Evolutionary conservation across 257 asterid genomes (phyloP), one percentile per base, ranked within the genome.

Genomic region (Nemophila menziesii): DNA sequence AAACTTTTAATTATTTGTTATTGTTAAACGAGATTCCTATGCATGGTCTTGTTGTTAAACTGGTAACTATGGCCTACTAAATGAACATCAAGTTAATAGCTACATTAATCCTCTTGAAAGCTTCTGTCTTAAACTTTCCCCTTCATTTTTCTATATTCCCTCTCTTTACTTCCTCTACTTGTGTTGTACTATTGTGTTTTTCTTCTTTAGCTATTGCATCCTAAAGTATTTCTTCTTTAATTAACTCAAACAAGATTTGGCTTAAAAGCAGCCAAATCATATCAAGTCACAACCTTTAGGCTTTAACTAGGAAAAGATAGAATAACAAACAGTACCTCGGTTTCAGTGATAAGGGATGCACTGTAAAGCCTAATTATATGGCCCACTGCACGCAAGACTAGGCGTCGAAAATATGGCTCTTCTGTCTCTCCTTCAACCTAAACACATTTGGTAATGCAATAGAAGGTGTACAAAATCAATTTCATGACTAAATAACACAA

Each of bases 341-440:
- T 74, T 63, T 90, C 98, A 46, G 96, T 90, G 44, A 72, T 67
- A 27, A 90, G 93, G 49, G 82, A 76, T 26, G 98, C 75, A 81
- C 96, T 80, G 64, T 90, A 85, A 33, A 81, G 95, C 73, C 95
- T 74, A 78, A 90, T 81, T 47, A 90, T 71, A 67, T 90, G 95
- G 56, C 93, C 85, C 44, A 90, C 98, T 17, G 93, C 78, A 39
- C 98, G 93, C 78, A 90, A 65, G 46, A 85, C 94, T 61, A 84
- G 62, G 52, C 98, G 94, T 37, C 95, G 98, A 49, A 72, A 85
- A 71, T 84, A 81, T 64, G 98, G 98, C 68, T 84, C 98, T 67
- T 86, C 98, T 42, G 76, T 71, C 70, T 84, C 98, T 16, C 92
- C 96, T 62, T 90, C 96, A 63, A 69, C 64, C 98, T 90, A 70